Evolutionary conservation across 2,329 filamentous ascomycete genomes (phyloP).

Genomic region (Diaporthe amygdali): DNA sequence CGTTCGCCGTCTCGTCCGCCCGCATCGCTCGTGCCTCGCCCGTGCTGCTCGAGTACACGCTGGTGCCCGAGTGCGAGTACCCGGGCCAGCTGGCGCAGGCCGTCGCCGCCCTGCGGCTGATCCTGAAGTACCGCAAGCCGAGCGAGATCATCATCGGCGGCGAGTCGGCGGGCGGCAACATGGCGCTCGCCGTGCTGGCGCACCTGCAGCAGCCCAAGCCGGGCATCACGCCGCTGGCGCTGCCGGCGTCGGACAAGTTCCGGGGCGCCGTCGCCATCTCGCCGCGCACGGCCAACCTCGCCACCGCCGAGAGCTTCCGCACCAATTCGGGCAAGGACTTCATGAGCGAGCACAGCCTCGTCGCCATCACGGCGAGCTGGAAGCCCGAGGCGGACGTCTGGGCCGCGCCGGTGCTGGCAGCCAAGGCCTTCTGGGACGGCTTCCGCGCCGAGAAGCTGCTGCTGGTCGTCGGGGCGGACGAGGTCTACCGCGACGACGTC

Average conservation of each 20-base stretch:
- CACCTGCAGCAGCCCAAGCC: constrained; percentile 28
- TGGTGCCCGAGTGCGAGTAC: constrained; percentile 30
- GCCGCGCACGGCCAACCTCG: constrained; percentile 29
- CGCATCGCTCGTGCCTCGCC: constrained; percentile 16
- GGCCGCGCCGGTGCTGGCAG: constrained; percentile 26
- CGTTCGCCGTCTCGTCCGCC: constrained; percentile 18
- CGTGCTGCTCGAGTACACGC: constrained; percentile 31
- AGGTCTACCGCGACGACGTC: constrained; percentile 27
- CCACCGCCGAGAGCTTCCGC: constrained; percentile 24
- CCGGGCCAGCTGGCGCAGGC: constrained; percentile 31
- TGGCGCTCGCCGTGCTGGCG: constrained; percentile 28
- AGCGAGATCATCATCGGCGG: constrained; percentile 29
- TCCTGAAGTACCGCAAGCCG: constrained; percentile 24
- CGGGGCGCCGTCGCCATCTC: constrained; percentile 27
- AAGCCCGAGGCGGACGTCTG: constrained; percentile 26
- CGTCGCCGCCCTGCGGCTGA: constrained; percentile 26
- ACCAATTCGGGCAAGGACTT: constrained; percentile 29
- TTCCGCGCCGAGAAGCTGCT: constrained; percentile 24
- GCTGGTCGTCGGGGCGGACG: constrained; percentile 24
- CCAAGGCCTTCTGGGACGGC: constrained; percentile 23
- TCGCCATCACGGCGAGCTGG: constrained; percentile 23
- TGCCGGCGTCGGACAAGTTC: constrained; percentile 12
- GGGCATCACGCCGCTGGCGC: constrained; percentile 24
- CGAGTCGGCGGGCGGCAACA: constrained; percentile 31
- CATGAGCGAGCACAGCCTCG: constrained; percentile 21